Conservation (phyloP, 164 flowering plant species). For the Buxus sempervirens region DNA sequence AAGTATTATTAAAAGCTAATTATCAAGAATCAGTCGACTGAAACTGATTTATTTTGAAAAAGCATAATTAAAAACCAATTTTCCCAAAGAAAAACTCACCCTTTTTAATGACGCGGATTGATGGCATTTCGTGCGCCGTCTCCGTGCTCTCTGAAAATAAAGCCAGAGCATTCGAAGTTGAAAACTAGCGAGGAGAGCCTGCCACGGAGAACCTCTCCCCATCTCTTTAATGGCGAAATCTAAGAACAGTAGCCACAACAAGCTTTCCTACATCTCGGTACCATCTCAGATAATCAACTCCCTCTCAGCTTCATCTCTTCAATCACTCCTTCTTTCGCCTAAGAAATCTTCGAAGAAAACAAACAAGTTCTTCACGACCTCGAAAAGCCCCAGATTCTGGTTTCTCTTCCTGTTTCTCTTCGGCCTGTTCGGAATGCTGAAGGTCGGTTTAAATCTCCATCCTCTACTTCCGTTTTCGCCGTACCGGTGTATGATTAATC, state of each 20-base stretch:
- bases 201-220: constrained; percentile 1
- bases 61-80: too few species aligned
- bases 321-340: constrained; percentile 37
- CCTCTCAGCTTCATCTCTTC: constrained; percentile 45
- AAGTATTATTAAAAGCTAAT: too few species aligned
- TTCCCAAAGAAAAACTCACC: too few species aligned
- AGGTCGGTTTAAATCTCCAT: constrained; percentile 35
- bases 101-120: too few species aligned
- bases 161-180: too few species aligned
- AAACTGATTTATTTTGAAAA: too few species aligned
- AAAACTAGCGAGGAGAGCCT: too few species aligned
- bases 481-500: constrained; percentile 39
- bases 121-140: too few species aligned
- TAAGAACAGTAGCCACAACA: constrained; percentile 22
- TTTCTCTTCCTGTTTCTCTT: constrained; percentile 38
- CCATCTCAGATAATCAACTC: constrained; percentile 46
- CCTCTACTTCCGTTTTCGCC: constrained; percentile 39
- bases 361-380: constrained; percentile 11
- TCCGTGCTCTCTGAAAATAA: too few species aligned
- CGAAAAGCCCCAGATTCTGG: constrained; percentile 42
- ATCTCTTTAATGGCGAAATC: constrained; percentile 43
- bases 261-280: constrained; percentile 48
- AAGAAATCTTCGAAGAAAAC: constrained; percentile 27
- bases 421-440: constrained; percentile 50
- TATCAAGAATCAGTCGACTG: too few species aligned